Evolutionary conservation across 2,329 filamentous ascomycete species (phyloP).

Genomic region (Colletotrichum horii): DNA sequence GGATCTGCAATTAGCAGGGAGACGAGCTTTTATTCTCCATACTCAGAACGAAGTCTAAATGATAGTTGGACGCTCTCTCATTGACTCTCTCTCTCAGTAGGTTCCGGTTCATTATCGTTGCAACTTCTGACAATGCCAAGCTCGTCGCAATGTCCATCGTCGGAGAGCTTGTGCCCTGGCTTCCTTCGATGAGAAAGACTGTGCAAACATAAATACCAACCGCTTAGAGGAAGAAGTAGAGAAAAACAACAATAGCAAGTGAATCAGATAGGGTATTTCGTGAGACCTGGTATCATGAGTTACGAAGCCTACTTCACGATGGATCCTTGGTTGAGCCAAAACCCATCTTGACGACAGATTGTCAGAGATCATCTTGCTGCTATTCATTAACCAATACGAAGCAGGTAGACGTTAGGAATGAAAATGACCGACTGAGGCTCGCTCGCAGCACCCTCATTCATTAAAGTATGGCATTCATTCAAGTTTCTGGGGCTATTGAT

Average conservation of each 20-base stretch:
- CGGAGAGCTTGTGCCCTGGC: neutral
- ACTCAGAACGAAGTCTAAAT: neutral
- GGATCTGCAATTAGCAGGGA: neutral
- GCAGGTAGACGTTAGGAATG: neutral
- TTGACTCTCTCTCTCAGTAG: neutral
- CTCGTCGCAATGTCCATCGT: fast-evolving
- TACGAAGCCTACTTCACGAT: neutral
- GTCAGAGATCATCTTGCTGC: neutral
- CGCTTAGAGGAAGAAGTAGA: too few relatives aligned
- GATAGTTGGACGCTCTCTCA: fast-evolving
- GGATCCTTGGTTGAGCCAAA: neutral
- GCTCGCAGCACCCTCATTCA: too few relatives aligned
- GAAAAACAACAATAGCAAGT: too few relatives aligned
- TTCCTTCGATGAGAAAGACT: neutral
- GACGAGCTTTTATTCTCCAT: neutral
- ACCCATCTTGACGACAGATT: neutral
- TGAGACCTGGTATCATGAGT: neutral
- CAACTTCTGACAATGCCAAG: neutral
- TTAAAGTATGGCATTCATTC: neutral
- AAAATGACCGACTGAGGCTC: neutral
- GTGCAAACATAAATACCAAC: too few relatives aligned
- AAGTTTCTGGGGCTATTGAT: neutral
- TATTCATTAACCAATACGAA: fast-evolving
- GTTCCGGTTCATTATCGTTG: neutral
- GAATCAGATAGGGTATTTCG: too few relatives aligned